Conservation (phyloP, 2,329 filamentous ascomycete genomes). For the Acrocalymma vagum region DNA sequence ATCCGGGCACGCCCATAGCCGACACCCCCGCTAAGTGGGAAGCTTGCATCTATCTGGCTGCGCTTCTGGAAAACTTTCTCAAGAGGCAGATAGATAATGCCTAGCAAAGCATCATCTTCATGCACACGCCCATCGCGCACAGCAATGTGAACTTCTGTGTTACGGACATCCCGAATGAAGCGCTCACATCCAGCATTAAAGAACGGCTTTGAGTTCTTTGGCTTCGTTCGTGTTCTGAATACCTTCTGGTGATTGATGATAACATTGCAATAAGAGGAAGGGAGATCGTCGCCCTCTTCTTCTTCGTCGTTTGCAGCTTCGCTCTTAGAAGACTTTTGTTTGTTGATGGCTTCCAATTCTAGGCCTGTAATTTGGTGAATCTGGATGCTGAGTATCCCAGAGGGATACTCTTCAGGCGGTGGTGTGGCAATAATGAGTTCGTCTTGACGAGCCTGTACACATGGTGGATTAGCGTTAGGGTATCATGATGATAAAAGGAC, state of each 20-base stretch:
- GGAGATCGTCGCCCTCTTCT: constrained; percentile 70
- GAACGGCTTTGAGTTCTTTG: constrained; percentile 80
- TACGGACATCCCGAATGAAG: constrained; percentile 74
- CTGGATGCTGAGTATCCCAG: constrained; percentile 74
- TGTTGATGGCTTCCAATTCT: constrained; percentile 68
- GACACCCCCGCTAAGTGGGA: constrained; percentile 75
- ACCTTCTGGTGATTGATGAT: constrained; percentile 76
- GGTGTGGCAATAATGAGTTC: constrained; percentile 74
- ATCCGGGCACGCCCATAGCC: constrained; percentile 74
- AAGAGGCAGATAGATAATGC: constrained; percentile 74
- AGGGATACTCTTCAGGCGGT: constrained; percentile 68
- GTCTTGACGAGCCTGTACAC: constrained; percentile 53
- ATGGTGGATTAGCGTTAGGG: constrained; percentile 46
- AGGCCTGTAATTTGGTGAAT: constrained; percentile 78
- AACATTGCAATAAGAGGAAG: constrained; percentile 75
- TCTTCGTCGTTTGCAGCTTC: constrained; percentile 65
- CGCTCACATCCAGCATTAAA: constrained; percentile 80
- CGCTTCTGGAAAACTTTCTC: constrained; percentile 67
- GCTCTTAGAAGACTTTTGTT: constrained; percentile 57
- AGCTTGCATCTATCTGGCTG: constrained; percentile 72
- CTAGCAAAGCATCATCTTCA: constrained; percentile 74
- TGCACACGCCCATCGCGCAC: constrained; percentile 74
- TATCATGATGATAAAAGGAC: not conserved
- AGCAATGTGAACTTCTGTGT: constrained; percentile 71
- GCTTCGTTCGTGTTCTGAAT: constrained; percentile 78